Evolutionary conservation across 345 rosid species (phyloP).

Genomic region (Linum trigynum): DNA sequence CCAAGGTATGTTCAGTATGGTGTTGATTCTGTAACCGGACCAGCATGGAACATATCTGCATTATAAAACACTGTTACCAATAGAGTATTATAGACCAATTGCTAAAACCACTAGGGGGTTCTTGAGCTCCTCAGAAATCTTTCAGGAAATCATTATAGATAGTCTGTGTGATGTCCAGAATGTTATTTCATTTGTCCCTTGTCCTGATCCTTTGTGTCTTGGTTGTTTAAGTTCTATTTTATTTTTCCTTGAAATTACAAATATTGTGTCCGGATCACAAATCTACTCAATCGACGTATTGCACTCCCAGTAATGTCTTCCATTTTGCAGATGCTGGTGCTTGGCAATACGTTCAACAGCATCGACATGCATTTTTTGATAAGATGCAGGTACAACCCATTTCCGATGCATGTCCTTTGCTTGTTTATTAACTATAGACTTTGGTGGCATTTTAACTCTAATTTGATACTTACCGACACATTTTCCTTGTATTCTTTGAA

Average conservation of each 20-base stretch:
- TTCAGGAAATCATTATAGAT: not conserved
- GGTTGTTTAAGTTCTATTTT: not conserved
- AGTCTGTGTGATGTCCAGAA: no score
- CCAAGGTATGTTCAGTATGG: constrained; percentile 41
- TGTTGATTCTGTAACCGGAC: not conserved
- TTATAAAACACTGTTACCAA: not conserved
- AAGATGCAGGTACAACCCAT: constrained; percentile 63
- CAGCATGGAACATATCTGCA: not conserved
- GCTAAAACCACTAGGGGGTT: not conserved
- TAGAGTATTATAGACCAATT: not conserved
- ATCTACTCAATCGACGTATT: not conserved
- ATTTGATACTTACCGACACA: no score
- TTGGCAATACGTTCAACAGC: constrained; percentile 71
- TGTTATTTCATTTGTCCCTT: not conserved
- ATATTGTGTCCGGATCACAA: not conserved
- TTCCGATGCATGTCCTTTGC: not conserved
- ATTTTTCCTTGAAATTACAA: not conserved
- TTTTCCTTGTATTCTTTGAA: not conserved
- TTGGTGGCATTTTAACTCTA: no score
- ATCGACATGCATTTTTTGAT: constrained; percentile 86
- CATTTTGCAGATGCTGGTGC: constrained; percentile 69
- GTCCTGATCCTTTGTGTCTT: not conserved
- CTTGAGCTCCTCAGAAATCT: not conserved
- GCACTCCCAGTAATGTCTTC: not conserved
- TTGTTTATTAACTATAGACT: not conserved